Base-by-base conservation (phyloP, 2,329 filamentous ascomycete species). In the Lachnellula subtilissima region DNA sequence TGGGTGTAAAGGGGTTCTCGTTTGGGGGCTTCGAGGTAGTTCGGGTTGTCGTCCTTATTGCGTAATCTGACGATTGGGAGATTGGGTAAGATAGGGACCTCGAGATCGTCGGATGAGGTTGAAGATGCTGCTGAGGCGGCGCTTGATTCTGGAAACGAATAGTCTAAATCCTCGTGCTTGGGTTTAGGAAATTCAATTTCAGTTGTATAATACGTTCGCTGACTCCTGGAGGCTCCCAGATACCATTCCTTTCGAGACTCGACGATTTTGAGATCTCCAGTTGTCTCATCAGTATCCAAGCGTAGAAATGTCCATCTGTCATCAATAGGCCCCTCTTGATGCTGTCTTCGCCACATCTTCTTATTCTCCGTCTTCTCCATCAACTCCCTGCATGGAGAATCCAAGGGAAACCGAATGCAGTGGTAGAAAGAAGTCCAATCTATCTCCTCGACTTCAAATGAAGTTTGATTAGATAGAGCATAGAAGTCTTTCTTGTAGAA, bases 221-320 rank as follows among this genome's bases (percentile, higher is more conserved):
- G 76, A 55, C 83, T 83, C 23, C 78, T 78, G 55, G 83, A 85
- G 22, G 76, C 74, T 32, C 78, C 78, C 48, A 75, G 66, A 9
- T 72, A 75, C 83, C 85, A 91, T 68, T 91, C 88, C 28, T 83
- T 84, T 14, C 88, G 78, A 32, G 80, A 81, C 69, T 92, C 88
- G 0, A 89, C 71, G 17, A 89, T 84, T 50, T 80, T 75, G 1
- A 88, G 70, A 14, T 76, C 70, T 1, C 83, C 82, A 0, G 79
- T 84, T 11, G 64, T 64, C 57, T 89, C 83, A 56, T 89, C 82
- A 36, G 74, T 75, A 28, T 82, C 78, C 1, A 91, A 73, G 4
- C 79, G 79, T 3, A 92, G 72, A 55, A 84, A 81, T 0, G 82
- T 86, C 87, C 88, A 92, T 2, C 86, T 80, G 63, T 91, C 85